Base-by-base conservation (phyloP, 495 filamentous ascomycete genomes). In the Barbatosphaeria neglecta region DNA sequence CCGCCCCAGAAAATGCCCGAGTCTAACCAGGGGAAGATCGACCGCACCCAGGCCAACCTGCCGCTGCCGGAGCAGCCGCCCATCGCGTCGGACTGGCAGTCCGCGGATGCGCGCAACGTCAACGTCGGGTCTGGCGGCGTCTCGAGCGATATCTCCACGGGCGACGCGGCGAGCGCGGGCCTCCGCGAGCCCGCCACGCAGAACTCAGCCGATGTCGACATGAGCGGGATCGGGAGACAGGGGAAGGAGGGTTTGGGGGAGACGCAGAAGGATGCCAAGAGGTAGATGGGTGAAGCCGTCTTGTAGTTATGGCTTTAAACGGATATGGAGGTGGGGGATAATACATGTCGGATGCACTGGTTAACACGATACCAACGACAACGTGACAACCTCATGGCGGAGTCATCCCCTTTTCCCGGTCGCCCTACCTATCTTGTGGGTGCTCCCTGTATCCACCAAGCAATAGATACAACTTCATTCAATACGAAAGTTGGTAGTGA, bases 21-120 rank as follows among this genome's bases (percentile, higher is more conserved):
- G 49, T 66, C 62, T 68, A 87, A 87, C 61, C 54, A 66, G 44
- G 63, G 78, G 38, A 66, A 81, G 63, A 82, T 88, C 52, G 80
- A 80, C 17, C 61, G 83, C 56, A 68, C 65, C 57, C 69, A 78
- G 62, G 61, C 80, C 55, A 86, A 87, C 64, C 78, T 93, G 18
- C 85, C 84, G 24, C 74, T 90, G 39, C 87, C 87, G 11, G 83
- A 90, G 2, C 66, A 89, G 31, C 85, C 86, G 4, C 86, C 86
- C 0, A 64, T 67, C 13, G 62, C 77, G 17, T 83, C 83, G n/a
- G 86, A 70, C 53, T 89, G 78, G 77, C 80, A 87, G 57, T 83
- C 82, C 6, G 67, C 72, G 44, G 85, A 90, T 47, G 69, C 70
- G 37, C 68, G 77, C 47, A 83, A 67, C 19, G 77, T 84, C 56